Conservation (phyloP, 257 asterid genomes). For the Gentiana straminea region DNA sequence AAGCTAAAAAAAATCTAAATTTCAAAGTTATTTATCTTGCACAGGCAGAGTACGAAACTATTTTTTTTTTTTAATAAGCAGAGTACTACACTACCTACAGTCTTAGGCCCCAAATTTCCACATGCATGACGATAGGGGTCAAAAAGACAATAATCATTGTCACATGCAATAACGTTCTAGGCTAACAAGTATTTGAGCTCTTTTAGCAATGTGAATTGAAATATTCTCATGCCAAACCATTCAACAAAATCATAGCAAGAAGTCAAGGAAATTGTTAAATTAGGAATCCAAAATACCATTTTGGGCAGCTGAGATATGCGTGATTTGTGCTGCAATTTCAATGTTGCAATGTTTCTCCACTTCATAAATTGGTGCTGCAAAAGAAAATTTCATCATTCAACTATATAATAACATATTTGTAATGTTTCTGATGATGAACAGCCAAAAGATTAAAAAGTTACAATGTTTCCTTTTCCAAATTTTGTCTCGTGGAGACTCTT, state of each 20-base stretch:
- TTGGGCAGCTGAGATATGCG: slow-evolving; percentile 56
- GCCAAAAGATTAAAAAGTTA: slow-evolving; percentile 14
- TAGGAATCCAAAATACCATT: slow-evolving; percentile 40
- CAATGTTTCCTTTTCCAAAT: slow-evolving; percentile 90
- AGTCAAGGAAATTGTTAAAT: slow-evolving; percentile 5
- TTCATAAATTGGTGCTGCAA: slow-evolving; percentile 86
- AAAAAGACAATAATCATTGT: no score
- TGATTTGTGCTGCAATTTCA: slow-evolving; percentile 89
- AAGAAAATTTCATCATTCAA: slow-evolving; percentile 15
- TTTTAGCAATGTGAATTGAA: not conserved
- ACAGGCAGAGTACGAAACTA: no score
- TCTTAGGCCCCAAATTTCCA: no score
- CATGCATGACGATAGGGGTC: no score
- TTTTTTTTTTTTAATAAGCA: no score
- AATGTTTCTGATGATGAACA: slow-evolving; percentile 11
- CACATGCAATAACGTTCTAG: no score
- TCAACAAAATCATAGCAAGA: no score
- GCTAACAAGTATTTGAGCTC: no score
- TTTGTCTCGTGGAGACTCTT: slow-evolving; percentile 89
- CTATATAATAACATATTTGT: slow-evolving; percentile 14
- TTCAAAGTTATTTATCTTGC: no score
- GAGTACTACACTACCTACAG: no score
- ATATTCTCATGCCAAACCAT: not conserved
- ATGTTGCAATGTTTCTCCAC: slow-evolving; percentile 97
- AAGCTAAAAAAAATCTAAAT: no score